Evolutionary conservation across 75 land plant genomes (phyloP).

Genomic region (Cunninghamia lanceolata): DNA sequence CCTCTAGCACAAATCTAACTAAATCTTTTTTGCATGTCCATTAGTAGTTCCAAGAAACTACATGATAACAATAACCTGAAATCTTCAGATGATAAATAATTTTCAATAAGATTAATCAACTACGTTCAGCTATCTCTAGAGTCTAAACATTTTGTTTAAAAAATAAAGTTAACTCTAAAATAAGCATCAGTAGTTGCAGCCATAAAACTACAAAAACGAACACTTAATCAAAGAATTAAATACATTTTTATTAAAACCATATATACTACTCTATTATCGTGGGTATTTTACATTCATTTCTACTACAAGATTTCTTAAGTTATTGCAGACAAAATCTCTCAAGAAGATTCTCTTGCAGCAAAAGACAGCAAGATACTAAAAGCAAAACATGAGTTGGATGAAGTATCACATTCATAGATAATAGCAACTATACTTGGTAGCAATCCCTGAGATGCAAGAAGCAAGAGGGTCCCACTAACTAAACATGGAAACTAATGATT

Average conservation of each 20-base stretch:
- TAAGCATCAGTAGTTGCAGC: background rate
- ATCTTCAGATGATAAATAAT: background rate
- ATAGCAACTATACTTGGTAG: background rate
- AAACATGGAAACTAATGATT: background rate
- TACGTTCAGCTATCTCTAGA: background rate
- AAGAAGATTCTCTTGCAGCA: background rate
- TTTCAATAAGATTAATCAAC: background rate
- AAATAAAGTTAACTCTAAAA: background rate
- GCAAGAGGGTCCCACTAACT: background rate
- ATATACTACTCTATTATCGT: background rate
- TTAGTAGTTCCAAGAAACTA: background rate
- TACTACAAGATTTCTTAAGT: background rate
- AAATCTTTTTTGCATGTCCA: background rate
- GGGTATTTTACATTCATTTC: background rate
- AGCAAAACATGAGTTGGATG: background rate
- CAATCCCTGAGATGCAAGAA: background rate
- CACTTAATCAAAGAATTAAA: background rate
- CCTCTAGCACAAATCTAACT: background rate
- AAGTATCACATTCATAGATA: background rate
- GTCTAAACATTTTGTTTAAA: background rate
- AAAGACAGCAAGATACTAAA: background rate
- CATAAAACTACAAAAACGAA: background rate
- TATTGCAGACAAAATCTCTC: background rate
- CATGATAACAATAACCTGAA: background rate
- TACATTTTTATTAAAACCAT: background rate